A percentile compares a stretch with the other conserved stretches of the same genome.
Conservation (phyloP, 1,139 yeast species). For the Pichia sp. region DNA sequence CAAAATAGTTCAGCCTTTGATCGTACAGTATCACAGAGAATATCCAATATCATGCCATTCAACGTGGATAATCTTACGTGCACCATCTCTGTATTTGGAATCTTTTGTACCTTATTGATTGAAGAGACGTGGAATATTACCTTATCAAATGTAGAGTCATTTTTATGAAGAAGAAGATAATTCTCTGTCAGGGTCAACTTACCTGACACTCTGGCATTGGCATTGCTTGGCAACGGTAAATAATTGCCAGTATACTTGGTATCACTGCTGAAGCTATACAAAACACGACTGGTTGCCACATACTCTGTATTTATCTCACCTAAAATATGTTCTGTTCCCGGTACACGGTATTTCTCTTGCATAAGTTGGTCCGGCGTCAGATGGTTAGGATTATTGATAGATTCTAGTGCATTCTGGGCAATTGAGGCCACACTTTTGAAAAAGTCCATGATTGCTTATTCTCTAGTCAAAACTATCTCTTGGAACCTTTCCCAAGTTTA, state of each 20-base stretch:
- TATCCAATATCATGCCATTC: constrained; percentile 53
- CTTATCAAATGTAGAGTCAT: constrained; percentile 57
- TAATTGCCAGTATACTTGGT: constrained; percentile 5
- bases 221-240: constrained; percentile 23
- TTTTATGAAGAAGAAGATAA: constrained; percentile 67
- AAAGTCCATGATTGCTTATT: constrained; percentile 40
- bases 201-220: constrained; percentile 38
- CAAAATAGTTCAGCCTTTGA: constrained; percentile 75
- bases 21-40: constrained; percentile 73
- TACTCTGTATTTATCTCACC: constrained; percentile 49
- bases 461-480: too few relatives aligned
- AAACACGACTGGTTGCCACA: constrained; percentile 10
- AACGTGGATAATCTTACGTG: constrained; percentile 68
- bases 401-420: constrained; percentile 27
- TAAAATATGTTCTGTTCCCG: constrained; percentile 59
- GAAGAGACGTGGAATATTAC: constrained; percentile 72
- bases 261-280: constrained; percentile 11
- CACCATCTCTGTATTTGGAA: constrained; percentile 73
- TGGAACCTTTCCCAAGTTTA: too few relatives aligned
- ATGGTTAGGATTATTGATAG: constrained; percentile 25
- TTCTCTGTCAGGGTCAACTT: constrained; percentile 64
- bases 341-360: constrained; percentile 59
- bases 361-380: constrained; percentile 63
- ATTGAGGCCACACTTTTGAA: constrained; percentile 34
- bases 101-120: constrained; percentile 76